Base-by-base conservation (phyloP, 2,329 filamentous ascomycete species). In the Calonectria hawksworthii region DNA sequence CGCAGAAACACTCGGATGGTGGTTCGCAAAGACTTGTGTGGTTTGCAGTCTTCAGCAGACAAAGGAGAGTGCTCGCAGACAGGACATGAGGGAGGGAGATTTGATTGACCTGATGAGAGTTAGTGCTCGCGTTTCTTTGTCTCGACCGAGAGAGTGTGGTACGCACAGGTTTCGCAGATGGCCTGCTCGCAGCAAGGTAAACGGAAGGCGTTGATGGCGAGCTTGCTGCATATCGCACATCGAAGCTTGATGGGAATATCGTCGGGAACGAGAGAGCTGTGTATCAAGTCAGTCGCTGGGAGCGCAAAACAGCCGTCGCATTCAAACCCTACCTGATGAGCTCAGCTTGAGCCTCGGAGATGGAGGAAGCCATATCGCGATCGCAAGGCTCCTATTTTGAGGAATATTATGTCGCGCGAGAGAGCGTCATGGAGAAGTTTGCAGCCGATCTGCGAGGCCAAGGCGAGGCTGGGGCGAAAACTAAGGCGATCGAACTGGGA, bases 191-290 rank as follows among this genome's bases (percentile, higher is more conserved):
- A 99, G 86, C 97, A 99, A 1, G 96, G 95, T 34, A 98, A 89
- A 77, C 96, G 94, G 84, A 95, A 98, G 11, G 96, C 95, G 84
- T 98, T 98, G 77, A 98, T 89, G 36, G 96, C 96, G 73, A 99
- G 90, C 85, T 95, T 96, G 87, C 94, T 97, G 87, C 97, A 99
- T 80, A 95, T 95, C 68, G 95, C 95, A 88, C 97, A 99, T 86
- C 96, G 94, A 77, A 99, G 91, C 89, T 98, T 98, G 82, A 96
- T 95, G n/a, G 97, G 97, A 73, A 98, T 96, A 76, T 97, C 95
- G 81, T 96, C 95, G 78, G 94, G 92, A 26, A 92, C 88, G 74
- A 98, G 89, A 65, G 94, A 93, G 84, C 95, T 98, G 82, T n/a
- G 66, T 63, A 34, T 68, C n/a, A 51, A 23, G 71, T 68, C n/a